Evolutionary conservation across 2,329 filamentous ascomycete species (phyloP).

Genomic region (Trematosphaeria pertusa): DNA sequence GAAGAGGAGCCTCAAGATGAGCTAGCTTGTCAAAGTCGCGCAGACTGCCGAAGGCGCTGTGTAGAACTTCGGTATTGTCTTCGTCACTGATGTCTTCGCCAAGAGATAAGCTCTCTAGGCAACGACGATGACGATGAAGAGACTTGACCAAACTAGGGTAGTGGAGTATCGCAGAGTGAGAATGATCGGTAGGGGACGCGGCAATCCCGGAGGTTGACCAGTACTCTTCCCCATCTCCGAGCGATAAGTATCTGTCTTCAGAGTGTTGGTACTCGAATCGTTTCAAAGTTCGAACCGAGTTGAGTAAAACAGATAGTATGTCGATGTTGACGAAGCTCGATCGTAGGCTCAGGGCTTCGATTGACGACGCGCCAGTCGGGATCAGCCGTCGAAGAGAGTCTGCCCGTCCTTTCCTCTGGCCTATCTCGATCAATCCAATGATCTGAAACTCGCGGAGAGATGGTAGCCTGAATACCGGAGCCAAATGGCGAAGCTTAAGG

Average conservation of each 20-base stretch:
- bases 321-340: constrained; percentile 16
- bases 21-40: constrained; percentile 16
- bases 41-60: constrained; percentile 15
- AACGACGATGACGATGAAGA: constrained; percentile 18
- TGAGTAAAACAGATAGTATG: constrained; percentile 22
- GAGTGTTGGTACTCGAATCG: constrained; percentile 20
- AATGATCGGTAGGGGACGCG: background rate
- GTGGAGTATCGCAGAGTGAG: background rate
- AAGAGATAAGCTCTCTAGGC: constrained; percentile 19
- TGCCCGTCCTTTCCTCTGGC: constrained; percentile 3
- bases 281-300: constrained; percentile 21
- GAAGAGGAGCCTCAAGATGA: constrained; percentile 20
- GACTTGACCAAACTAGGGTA: constrained; percentile 11
- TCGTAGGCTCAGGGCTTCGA: constrained; percentile 22
- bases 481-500: constrained; percentile 19
- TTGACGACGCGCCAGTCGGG: constrained; percentile 21
- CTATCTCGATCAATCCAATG: constrained; percentile 12
- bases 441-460: constrained; percentile 27
- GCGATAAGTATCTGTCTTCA: constrained; percentile 5
- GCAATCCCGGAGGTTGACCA: constrained; percentile 3
- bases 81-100: constrained; percentile 10
- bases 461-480: constrained; percentile 29
- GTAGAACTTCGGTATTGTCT: background rate
- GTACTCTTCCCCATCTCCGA: constrained; percentile 8
- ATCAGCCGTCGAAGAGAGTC: constrained; percentile 21